phyloP scores from a whole-genome alignment of 2,329 filamentous ascomycete genomes.

The Trichoderma guizhouense region DNA sequence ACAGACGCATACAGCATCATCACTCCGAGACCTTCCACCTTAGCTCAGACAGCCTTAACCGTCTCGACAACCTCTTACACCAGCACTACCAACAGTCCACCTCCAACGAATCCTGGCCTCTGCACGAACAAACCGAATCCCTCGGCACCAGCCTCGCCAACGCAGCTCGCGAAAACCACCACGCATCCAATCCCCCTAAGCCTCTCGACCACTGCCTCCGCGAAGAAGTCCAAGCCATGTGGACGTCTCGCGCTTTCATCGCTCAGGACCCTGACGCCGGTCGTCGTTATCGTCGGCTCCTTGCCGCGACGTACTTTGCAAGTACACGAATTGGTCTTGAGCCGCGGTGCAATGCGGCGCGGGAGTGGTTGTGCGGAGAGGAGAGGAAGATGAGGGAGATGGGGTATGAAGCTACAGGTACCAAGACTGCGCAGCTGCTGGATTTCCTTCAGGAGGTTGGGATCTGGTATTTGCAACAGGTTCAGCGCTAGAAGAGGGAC shows the following conservation, averaged over 20 bases:
- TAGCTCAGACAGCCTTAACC: background rate
- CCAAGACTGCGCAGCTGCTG: background rate
- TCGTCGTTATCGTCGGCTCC: background rate
- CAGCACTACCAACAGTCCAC: background rate
- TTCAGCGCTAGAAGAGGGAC: background rate
- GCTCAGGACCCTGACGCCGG: background rate
- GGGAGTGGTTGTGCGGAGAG: slow-evolving; percentile 18
- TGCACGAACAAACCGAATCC: background rate
- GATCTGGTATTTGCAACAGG: background rate
- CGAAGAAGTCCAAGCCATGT: background rate
- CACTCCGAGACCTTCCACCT: background rate
- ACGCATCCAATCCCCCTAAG: background rate
- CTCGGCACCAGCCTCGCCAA: background rate
- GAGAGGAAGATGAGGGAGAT: slow-evolving; percentile 2
- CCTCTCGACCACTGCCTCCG: slow-evolving; percentile 15
- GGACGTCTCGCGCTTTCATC: background rate
- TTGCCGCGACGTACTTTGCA: slow-evolving; percentile 11
- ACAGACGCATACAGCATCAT: too few relatives aligned
- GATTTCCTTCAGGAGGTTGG: slow-evolving; percentile 13
- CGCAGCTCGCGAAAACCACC: background rate
- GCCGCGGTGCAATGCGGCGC: slow-evolving; percentile 8
- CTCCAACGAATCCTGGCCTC: background rate
- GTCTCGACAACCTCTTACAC: background rate
- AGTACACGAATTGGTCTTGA: background rate
- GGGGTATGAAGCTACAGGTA: slow-evolving; percentile 12